These are phyloP conservation scores for Endocalyx cinctus DNA, from an alignment of 2,329 filamentous ascomycete genomes.

Conservation along the genomic window DNA sequence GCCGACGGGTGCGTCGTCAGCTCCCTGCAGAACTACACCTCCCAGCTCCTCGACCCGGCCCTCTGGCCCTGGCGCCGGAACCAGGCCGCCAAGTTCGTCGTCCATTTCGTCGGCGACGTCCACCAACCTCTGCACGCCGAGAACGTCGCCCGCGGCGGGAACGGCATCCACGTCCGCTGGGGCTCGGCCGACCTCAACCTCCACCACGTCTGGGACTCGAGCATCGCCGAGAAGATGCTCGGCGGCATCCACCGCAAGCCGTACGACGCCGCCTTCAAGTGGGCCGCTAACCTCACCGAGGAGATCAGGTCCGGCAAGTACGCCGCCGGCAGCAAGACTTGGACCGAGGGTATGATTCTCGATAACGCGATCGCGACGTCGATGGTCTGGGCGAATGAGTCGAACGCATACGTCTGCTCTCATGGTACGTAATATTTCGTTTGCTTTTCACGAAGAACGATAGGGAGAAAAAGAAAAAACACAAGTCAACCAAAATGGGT, in stretches of 20 bases:
- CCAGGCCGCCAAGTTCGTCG: constrained; percentile 61
- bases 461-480: too few species aligned
- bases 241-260: constrained; percentile 49
- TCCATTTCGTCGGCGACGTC: constrained; percentile 67
- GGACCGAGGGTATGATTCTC: constrained; percentile 55
- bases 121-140: constrained; percentile 66
- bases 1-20: constrained; percentile 57
- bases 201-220: constrained; percentile 70
- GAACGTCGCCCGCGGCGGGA: constrained; percentile 61
- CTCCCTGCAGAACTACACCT: constrained; percentile 58
- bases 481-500: too few species aligned
- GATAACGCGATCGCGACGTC: constrained; percentile 50
- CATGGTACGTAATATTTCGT: constrained; percentile 44
- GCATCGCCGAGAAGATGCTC: constrained; percentile 61
- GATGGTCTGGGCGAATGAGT: constrained; percentile 59
- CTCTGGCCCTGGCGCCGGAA: constrained; percentile 43
- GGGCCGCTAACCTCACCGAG: constrained; percentile 51
- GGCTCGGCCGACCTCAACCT: constrained; percentile 56
- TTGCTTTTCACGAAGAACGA: too few species aligned
- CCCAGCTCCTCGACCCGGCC: constrained; percentile 42
- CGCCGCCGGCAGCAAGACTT: constrained; percentile 41
- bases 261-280: constrained; percentile 46
- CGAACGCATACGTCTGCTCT: constrained; percentile 58
- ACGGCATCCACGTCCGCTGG: constrained; percentile 62
- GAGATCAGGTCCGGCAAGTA: constrained; percentile 56